Evolutionary conservation across 192 early-diverging fungal genomes (phyloP), one percentile per base, ranked within the genome.

Genomic region (Linnemannia elongata): DNA sequence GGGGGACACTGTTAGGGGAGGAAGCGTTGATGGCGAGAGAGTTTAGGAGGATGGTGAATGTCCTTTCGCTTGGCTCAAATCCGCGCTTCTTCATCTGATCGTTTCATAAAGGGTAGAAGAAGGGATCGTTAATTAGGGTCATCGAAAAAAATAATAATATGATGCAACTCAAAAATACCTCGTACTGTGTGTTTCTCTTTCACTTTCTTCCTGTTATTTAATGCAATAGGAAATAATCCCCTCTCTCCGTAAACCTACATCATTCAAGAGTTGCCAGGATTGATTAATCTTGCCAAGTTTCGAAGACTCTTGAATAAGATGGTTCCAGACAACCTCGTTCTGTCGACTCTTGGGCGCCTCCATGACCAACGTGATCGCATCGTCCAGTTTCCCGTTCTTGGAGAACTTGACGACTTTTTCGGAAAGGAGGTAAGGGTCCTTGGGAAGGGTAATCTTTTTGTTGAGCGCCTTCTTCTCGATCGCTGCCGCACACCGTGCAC

Each of bases 281-380:
- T 85, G 76, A 36, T 44, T 76, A 13, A 82, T 27, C 73, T 82
- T 89, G 70, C 81, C 79, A 13, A 80, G 69, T 60, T 86, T 82
- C 1, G 84, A 82, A 13, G 80, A 80, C 39, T 86, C 80, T 75
- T 85, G 75, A 52, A 89, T 89, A 20, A 89, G 79, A 76, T 86
- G 81, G 49, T 89, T 89, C 88, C 88, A 89, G 2, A 89, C 88
- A 18, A 86, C 81, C 52, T 86, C 88, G 27, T 71, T 86, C 55
- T 89, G 88, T 0, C 77, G 83, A 54, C 49, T 74, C 69, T 80
- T 83, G 47, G 83, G 83, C 1, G 88, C 12, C 18, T 80, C 74
- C 5, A 72, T 47, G 33, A 85, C 88, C 17, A 89, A 33, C 1
- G 76, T 80, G 70, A 89, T 81, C 35, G 83, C 88, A 7, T 89